Evolutionary conservation across 768 basidiomycete species (phyloP), one percentile per base, ranked within the genome.

Genomic region (Collybia nuda): DNA sequence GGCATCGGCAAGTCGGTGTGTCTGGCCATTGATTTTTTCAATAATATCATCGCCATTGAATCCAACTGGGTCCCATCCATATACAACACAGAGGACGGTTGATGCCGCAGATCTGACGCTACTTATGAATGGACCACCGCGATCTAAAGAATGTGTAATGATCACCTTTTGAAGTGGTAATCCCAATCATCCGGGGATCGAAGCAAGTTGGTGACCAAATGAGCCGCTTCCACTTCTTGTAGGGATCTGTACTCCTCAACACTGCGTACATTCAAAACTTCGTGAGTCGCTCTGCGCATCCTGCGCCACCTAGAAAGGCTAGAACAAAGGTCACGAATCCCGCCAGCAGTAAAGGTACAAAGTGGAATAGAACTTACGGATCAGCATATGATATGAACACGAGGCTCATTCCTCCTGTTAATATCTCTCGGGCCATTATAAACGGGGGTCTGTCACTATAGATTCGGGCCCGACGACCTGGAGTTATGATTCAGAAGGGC

Each of bases 381-480:
- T 14, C 14, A 11, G 9, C 32, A 32, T 32, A 32, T 5, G 32
- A 32, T 11, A 32, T 32, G 9, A 32, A 32, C 12, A 11, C 32
- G 12, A 32, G 2, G 32, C 2, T 4, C 32, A 32, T 6, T 55
- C 69, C 67, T 12, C 65, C 63, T 6, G 63, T 64, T 22, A 70
- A 55, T 22, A 70, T 57, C 6, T 71, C 65, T 8, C 43, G 11
- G 1, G 59, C 62, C 14, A 73, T 58, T 19, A 69, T 64, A 52
- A 41, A 52, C 1, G 35, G 55, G 1, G 63, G 65, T 7, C 65
- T 47, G 40, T 65, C 63, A 6, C 55, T 56, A 48, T 69, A 67
- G 23, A 61, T 66, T 4, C 24, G 44, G 8, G 60, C 50, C 6
- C 70, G 61, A n/a, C 60, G 58, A 21, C 72, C 70, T 17, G 70